These are phyloP conservation scores for Tranzscheliella williamsii DNA, from an alignment of 1,284 basidiomycete genomes.

Conservation along the genomic window DNA sequence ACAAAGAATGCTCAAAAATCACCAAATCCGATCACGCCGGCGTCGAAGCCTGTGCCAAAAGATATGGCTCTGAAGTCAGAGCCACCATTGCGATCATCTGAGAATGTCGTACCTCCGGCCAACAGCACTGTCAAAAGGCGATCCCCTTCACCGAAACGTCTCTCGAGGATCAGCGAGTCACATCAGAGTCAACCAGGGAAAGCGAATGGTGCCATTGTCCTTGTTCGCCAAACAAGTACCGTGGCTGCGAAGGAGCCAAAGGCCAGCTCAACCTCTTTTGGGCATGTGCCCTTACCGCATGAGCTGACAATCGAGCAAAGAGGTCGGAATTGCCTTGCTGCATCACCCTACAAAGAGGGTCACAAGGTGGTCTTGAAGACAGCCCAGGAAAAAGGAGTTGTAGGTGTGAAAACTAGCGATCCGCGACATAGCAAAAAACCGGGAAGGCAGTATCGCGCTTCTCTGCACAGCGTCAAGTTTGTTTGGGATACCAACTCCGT, in stretches of 20 bases:
- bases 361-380: conserved; percentile 1
- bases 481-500: conserved; percentile 78
- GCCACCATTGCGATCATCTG: no score
- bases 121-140: no score
- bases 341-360: conserved; percentile 5
- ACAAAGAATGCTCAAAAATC: no score
- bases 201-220: no score
- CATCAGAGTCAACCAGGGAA: no score
- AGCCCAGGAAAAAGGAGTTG: conserved; percentile 9
- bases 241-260: background rate
- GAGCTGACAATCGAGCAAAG: conserved; percentile 26
- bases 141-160: no score
- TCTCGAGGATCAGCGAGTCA: no score
- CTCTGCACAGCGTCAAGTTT: conserved; percentile 14
- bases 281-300: conserved; percentile 33
- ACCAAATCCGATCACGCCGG: no score
- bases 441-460: conserved; percentile 1
- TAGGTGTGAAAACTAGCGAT: conserved; percentile 7
- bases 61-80: no score
- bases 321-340: conserved; percentile 11
- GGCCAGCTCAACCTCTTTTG: conserved; percentile 14
- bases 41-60: conserved; percentile 3
- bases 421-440: conserved; percentile 7
- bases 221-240: background rate
- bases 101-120: no score